A percentile compares a stretch with the other conserved stretches of the same genome.
phyloP scores from a whole-genome alignment of 78 protist genomes.

The Dictyostelium firmibasis region DNA sequence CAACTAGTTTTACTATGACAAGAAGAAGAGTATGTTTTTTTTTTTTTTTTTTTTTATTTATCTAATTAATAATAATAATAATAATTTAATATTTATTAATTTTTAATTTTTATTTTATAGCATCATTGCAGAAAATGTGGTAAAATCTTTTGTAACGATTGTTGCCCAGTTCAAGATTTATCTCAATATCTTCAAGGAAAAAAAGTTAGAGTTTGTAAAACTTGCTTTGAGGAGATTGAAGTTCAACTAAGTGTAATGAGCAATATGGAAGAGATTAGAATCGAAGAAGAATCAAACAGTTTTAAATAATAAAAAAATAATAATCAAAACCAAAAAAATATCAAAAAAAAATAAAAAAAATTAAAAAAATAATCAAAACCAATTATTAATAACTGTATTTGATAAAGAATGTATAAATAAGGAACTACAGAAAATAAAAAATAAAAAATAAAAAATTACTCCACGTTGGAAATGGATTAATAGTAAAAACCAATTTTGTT shows the following conservation, averaged over 20 bases:
- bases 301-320: background rate
- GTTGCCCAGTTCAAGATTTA: constrained; percentile 75
- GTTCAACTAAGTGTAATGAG: constrained; percentile 56
- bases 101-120: background rate
- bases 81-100: background rate
- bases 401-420: background rate
- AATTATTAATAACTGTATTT: background rate
- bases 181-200: constrained; percentile 48
- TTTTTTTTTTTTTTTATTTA: background rate
- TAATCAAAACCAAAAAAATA: no score
- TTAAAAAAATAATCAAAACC: no score
- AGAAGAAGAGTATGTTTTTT: constrained; percentile 46
- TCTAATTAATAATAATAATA: background rate
- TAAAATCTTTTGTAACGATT: constrained; percentile 65
- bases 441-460: no score
- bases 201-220: constrained; percentile 52
- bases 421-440: background rate
- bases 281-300: background rate
- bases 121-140: constrained; percentile 78
- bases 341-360: no score
- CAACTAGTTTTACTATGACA: constrained; percentile 35
- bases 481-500: no score
- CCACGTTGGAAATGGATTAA: background rate
- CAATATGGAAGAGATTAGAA: background rate
- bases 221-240: constrained; percentile 52